A percentile compares a stretch with the other conserved stretches of the same genome.
Evolutionary conservation across 441 rosid genomes (phyloP).

Genomic region (Jatropha multifida): DNA sequence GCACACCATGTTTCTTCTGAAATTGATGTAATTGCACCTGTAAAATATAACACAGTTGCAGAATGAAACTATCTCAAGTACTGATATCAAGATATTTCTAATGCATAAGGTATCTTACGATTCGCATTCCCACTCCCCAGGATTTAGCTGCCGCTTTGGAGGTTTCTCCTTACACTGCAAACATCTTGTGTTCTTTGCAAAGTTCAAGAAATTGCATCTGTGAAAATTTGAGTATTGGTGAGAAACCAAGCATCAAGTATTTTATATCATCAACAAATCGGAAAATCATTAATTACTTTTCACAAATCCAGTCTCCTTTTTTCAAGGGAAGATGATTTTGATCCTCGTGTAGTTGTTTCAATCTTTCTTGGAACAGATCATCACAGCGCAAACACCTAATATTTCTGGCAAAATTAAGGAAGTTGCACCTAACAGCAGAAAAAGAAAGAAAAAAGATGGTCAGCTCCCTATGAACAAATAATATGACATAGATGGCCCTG

Average conservation of each 20-base stretch:
- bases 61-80: neutral
- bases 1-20: conserved; percentile 72
- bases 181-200: conserved; percentile 80
- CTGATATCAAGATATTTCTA: neutral
- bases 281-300: conserved; percentile 50
- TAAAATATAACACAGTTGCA: neutral
- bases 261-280: neutral
- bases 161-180: conserved; percentile 75
- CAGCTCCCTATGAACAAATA: neutral
- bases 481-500: neutral
- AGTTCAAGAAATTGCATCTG: conserved; percentile 86
- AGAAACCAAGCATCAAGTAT: conserved; percentile 19
- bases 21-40: conserved; percentile 87
- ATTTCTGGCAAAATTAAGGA: conserved; percentile 78
- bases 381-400: conserved; percentile 70
- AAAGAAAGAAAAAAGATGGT: conserved; percentile 7
- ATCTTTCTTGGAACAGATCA: conserved; percentile 54
- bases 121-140: conserved; percentile 93
- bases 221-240: conserved; percentile 13
- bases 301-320: conserved; percentile 94
- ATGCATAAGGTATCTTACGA: conserved; percentile 55
- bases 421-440: conserved; percentile 59
- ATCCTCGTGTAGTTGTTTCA: conserved; percentile 55
- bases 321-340: conserved; percentile 74
- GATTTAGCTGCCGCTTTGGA: conserved; percentile 66